Evolutionary conservation across 805 yeast species (phyloP).

Genomic region (Candida insectorum): DNA sequence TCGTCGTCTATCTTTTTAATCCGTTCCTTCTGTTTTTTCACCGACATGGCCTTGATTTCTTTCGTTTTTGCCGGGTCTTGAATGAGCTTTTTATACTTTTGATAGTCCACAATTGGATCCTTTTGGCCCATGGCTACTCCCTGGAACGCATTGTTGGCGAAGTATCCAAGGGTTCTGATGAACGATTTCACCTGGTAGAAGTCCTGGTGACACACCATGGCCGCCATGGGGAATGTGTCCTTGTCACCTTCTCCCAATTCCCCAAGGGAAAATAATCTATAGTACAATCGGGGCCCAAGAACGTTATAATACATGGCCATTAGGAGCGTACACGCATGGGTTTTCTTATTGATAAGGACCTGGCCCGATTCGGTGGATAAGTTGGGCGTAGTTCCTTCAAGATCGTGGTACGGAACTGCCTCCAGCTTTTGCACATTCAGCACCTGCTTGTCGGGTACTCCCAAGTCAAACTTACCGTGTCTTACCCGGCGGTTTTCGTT

Average conservation of each 20-base stretch:
- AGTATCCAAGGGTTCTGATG: conserved; percentile 30
- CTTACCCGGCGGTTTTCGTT: conserved; percentile 32
- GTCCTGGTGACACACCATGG: conserved; percentile 35
- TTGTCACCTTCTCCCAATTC: conserved; percentile 80
- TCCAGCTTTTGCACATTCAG: conserved; percentile 22
- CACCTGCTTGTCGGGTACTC: conserved; percentile 30
- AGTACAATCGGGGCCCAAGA: conserved; percentile 62
- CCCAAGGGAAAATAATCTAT: conserved; percentile 67
- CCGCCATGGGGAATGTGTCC: conserved; percentile 72
- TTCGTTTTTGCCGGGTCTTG: conserved; percentile 1
- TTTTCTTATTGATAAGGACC: conserved; percentile 55
- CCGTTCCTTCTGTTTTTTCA: not conserved
- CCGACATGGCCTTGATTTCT: conserved; percentile 2
- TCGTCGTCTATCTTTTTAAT: too few relatives aligned
- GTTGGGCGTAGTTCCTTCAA: conserved; percentile 63
- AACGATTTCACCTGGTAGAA: conserved; percentile 41
- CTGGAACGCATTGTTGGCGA: conserved; percentile 19
- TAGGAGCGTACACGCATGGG: conserved; percentile 56
- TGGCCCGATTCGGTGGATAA: conserved; percentile 72
- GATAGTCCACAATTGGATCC: conserved; percentile 22
- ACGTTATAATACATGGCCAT: conserved; percentile 63
- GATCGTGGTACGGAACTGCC: conserved; percentile 51
- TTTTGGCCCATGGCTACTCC: conserved; percentile 36
- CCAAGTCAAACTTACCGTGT: conserved; percentile 30
- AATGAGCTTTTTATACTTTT: conserved; percentile 8